Base-by-base conservation (phyloP, 2,329 filamentous ascomycete species). In the Fusarium devonianum region DNA sequence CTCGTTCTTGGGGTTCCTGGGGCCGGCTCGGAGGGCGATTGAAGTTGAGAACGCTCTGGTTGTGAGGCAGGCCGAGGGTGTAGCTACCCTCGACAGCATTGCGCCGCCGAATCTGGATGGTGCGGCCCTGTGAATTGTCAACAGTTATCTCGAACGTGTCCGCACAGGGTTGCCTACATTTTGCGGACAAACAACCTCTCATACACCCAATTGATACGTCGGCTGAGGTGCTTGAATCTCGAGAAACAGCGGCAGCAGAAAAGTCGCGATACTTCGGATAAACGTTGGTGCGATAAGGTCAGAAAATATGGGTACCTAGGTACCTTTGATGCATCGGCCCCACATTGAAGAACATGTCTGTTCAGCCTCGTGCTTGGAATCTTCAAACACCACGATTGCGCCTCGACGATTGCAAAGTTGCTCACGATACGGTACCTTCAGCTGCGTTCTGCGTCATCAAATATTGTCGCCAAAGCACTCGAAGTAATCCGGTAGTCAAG, bases 1-100 rank as follows among this genome's bases (percentile, higher is more conserved):
- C 23, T 25, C 41, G 4, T 56, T 44, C 2, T 39, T 47, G 26
- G 29, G 12, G 28, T 57, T 46, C 6, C 48, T 51, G 41, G 38
- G 28, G n/a, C 60, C 57, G 39, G 59, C 38, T 47, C 66, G 66
- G 10, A 70, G 38, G 39, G 65, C 59, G 17, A 68, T 47, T 5
- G 68, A 67, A 35, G 69, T 69, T n/a, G 70, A 69, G 50, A 72
- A 70, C 9, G 68, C 48, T 35, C 69, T 67, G 7, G 53, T 56
- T 17, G 51, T 51, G 47, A 46, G 51, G 25, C 25, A 52, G 48
- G 43, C 37, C 22, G 65, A 62, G 25, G 63, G 58, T 33, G 53
- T 38, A 23, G 60, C 59, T 49, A 65, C 47, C 56, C 68, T 64
- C 17, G 63, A 64, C 58, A 71, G 64, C 67, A 69, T 52, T 34